Base-by-base conservation (phyloP, 257 asterid species). In the Solanum verrucosum region DNA sequence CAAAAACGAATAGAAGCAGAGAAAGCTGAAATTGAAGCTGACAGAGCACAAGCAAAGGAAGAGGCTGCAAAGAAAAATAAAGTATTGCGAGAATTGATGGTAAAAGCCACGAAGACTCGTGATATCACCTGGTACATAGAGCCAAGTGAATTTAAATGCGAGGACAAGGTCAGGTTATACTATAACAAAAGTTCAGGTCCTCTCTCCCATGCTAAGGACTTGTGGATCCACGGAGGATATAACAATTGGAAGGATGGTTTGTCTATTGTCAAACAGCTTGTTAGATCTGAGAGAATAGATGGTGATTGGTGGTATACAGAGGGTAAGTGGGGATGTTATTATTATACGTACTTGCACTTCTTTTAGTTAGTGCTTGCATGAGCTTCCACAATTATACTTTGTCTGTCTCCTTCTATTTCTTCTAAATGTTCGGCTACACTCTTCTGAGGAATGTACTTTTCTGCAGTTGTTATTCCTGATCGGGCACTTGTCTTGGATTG, bases 201-300 rank as follows among this genome's bases (percentile, higher is more conserved):
- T 78, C 95, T 97, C 86, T 84, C 89, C 88, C 91, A 90, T 77
- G 93, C 94, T 78, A 90, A 90, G 88, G 95, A 92, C 56, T 25
- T 97, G 84, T 97, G 99, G 99, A 90, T 97, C 86, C 99, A 97
- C 92, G 99, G 99, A 75, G 99, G 98, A 83, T 90, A 94, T 86
- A 93, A 94, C 91, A 91, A 91, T 91, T 97, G 99, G 99, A 88
- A 83, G 87, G 91, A 93, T 87, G 99, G 99, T 25, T 91, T 95
- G 84, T 94, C 98, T 83, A 90, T 95, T 88, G 90, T 94, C 86
- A 91, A 95, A 65, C 93, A 92, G 93, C 98, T 97, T 91, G 84
- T 83, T 74, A 93, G 65, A 89, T 90, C 94, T 5, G 91, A 91
- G 90, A 87, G 86, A 56, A 89, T 89, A 87, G 93, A 89, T 87